Conservation (phyloP, 495 filamentous ascomycete species). For the Daldinia grandis region DNA sequence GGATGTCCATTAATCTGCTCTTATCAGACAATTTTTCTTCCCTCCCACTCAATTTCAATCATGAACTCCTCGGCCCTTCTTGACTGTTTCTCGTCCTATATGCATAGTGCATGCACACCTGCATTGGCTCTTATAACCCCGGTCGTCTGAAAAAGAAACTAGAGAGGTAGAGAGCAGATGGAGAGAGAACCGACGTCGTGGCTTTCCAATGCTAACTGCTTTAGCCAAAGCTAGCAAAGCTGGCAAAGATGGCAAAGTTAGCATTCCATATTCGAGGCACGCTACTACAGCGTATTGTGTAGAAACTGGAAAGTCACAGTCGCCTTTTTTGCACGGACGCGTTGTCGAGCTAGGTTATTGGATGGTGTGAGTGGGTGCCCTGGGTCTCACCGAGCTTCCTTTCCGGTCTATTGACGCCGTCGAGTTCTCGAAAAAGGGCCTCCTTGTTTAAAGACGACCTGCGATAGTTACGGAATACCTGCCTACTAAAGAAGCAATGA, state of each 20-base stretch:
- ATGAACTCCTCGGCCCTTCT: constrained; percentile 39
- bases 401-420: constrained; percentile 37
- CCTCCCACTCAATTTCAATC: constrained; percentile 15
- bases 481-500: background rate
- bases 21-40: constrained; percentile 32
- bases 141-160: constrained; percentile 4
- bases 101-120: constrained; percentile 33
- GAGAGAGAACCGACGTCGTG: background rate
- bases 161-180: background rate
- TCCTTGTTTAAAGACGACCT: constrained; percentile 1
- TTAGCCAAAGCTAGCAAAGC: constrained; percentile 12
- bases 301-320: constrained; percentile 37
- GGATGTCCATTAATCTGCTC: constrained; percentile 20
- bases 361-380: constrained; percentile 25
- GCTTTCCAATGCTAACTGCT: constrained; percentile 1
- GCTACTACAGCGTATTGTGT: constrained; percentile 8
- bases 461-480: background rate
- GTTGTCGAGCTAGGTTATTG: constrained; percentile 9
- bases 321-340: constrained; percentile 28
- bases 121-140: constrained; percentile 31
- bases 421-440: constrained; percentile 7
- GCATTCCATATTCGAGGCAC: constrained; percentile 12
- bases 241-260: constrained; percentile 5
- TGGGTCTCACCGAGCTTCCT: constrained; percentile 41
- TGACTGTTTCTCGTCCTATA: constrained; percentile 24